These are phyloP conservation scores for Candida saitoana DNA, from an alignment of 805 yeast species.

Conservation along the genomic window DNA sequence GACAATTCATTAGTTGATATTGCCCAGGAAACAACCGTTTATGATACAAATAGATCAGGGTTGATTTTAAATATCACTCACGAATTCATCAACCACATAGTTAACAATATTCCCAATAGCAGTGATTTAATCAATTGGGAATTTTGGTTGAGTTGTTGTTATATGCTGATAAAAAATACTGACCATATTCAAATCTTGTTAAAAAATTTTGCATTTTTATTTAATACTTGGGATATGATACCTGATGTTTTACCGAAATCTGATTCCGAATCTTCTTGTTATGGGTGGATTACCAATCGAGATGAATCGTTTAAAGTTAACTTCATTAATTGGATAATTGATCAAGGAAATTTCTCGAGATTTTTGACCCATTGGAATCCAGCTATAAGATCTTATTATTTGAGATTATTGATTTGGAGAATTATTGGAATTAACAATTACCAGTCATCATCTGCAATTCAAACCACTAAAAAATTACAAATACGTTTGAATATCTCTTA, in stretches of 20 bases:
- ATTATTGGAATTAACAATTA: constrained; percentile 41
- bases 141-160: constrained; percentile 65
- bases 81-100: constrained; percentile 36
- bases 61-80: constrained; percentile 36
- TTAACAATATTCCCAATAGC: constrained; percentile 11
- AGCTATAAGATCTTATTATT: constrained; percentile 64
- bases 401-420: constrained; percentile 66
- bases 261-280: constrained; percentile 1
- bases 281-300: constrained; percentile 37
- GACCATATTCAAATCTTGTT: constrained; percentile 60
- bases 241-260: constrained; percentile 35
- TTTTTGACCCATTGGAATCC: constrained; percentile 80
- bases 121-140: constrained; percentile 53
- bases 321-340: constrained; percentile 52
- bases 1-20: constrained; percentile 32
- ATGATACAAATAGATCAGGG: constrained; percentile 36
- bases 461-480: constrained; percentile 27
- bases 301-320: constrained; percentile 45
- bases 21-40: constrained; percentile 33
- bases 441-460: constrained; percentile 30
- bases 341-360: constrained; percentile 46
- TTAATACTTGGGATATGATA: constrained; percentile 69
- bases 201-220: constrained; percentile 61
- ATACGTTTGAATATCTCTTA: constrained; percentile 26
- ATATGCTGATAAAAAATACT: constrained; percentile 54